Base-by-base conservation (phyloP, 805 yeast genomes). In the Candida odintsovae region DNA sequence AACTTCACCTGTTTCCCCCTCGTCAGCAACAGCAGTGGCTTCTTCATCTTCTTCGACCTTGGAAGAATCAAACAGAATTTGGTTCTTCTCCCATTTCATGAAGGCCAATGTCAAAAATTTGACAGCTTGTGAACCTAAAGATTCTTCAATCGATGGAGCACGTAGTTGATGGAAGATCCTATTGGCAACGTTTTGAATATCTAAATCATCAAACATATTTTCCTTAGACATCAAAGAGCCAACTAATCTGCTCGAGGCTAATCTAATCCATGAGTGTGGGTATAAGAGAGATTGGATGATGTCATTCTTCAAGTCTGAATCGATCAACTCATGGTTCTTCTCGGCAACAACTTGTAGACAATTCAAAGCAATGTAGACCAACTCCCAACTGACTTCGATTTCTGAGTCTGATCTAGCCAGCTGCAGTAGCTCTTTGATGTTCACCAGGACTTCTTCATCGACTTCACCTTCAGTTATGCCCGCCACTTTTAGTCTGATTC, bases 221-320 rank as follows among this genome's bases (percentile, higher is more conserved):
- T 55, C 65, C 43, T 74, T 70, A 9, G 74, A 57, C 46, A 86
- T 67, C 42, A 85, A 59, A 1, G 65, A 57, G 1, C 83, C 82
- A 36, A 82, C 62, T 29, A 88, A 67, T 44, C 90, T 71, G 7
- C 83, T 67, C 1, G 95, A 70, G 6, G 76, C 67, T 48, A 85
- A 70, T 56, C 97, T 78, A 7, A 90, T 85, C 98, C 98, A 90
- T 1, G 94, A 74, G 64, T 90, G 97, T 2, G 97, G 97, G 61
- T 78, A 90, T 43, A 90, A 68, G 45, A 90, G 70, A 25, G 80
- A 65, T 3, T 73, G 75, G 21, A 78, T 69, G 3, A 85, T 64
- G 16, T 65, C 61, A 3, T 62, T 54, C 40, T 65, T 70, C 55
- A 68, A 71, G 3, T 54, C 57, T 10, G 63, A 65, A 36, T 69